Evolutionary conservation across 495 filamentous ascomycete species (phyloP), one percentile per base, ranked within the genome.

Genomic region (Beverwykella pulmonaria): DNA sequence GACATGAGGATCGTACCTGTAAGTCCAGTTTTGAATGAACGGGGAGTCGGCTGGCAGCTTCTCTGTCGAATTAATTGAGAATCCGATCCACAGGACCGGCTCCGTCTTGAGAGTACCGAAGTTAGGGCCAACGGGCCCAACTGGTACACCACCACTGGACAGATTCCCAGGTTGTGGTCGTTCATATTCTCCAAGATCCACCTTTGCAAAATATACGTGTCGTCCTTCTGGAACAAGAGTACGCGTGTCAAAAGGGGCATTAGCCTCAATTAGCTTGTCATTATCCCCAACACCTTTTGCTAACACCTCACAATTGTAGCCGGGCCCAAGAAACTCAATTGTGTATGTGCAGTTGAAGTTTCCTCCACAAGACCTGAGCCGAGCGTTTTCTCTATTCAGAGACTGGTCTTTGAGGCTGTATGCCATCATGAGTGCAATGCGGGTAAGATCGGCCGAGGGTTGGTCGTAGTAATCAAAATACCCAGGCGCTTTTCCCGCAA

Each of bases 271-370:
- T 20, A 66, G 49, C 32, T 63, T 61, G 14, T 32, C 27, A 30
- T 61, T 47, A 22, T 65, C 52, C 32, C 50, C 29, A 23, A 19
- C 17, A 5, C 67, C 67, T 25, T 65, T 48, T 7, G 70, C 70
- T 3, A 73, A 2, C 44, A 60, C 59, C 32, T 67, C 53, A 48
- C 76, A 78, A 44, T 75, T 76, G 53, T 78, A 78, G 59, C 76
- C 76, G 10, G 76, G 76, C 7, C 59, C 76, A 17, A 61, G 39
- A n/a, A 78, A 78, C 9, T 52, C 49, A 27, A 69, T 61, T 0
- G 47, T 62, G 58, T 75, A 78, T 5, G 76, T 75, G 48, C 76
- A 78, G 48, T 78, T 78, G 48, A 63, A 76, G 22, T 75, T 70
- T 1, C 30, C 27, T 23, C 76, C 68, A 52, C 68, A 70, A 1